Base-by-base conservation (phyloP, 129 eudicot genomes). In the Pulicaria dysenterica region DNA sequence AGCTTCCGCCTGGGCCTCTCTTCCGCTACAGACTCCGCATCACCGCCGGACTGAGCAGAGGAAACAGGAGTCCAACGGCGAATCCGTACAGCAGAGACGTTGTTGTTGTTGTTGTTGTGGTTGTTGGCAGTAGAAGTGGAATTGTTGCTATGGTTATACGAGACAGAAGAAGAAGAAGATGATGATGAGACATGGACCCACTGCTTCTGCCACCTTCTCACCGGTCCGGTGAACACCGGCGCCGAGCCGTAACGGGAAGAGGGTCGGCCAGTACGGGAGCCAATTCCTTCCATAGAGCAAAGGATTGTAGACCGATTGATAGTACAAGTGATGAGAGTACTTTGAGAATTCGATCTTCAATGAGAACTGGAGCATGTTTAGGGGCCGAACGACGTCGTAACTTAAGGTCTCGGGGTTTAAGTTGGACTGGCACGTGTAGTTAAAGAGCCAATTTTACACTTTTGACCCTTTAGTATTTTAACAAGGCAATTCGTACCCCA, bases 141-240 rank as follows among this genome's bases (percentile, higher is more conserved):
- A 66, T 3, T 79, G 41, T 45, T 60, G 50, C n/a, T 62, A 45
- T 43, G 46, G 64, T 43, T 67, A 54, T 46, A 57, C 19, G 79
- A 24, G 24, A 66, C 47, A 3, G 74, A 37, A 17, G 83, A 72
- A 47, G 83, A 79, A 5, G 83, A 24, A 1, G 31, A 75, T 31
- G 74, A 57, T 39, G 79, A 64, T 8, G 83, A 74, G 14, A 80
- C 66, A 64, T 74, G 71, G 62, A 90, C 90, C 96, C 96, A 90
- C 79, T 85, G 87, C 76, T 83, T 83, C 83, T 85, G 85, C 96
- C 96, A 90, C 84, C 85, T 70, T 57, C 94, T 81, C 6, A 90
- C 94, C 4, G 88, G 93, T 56, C 96, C 96, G 62, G 56, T 78
- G 82, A 90, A 85, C 13, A 78, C 80, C 69, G 93, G 80, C 34